These are phyloP conservation scores for Houttuynia cordata DNA, from an alignment of 164 flowering plant genomes.

Conservation along the genomic window DNA sequence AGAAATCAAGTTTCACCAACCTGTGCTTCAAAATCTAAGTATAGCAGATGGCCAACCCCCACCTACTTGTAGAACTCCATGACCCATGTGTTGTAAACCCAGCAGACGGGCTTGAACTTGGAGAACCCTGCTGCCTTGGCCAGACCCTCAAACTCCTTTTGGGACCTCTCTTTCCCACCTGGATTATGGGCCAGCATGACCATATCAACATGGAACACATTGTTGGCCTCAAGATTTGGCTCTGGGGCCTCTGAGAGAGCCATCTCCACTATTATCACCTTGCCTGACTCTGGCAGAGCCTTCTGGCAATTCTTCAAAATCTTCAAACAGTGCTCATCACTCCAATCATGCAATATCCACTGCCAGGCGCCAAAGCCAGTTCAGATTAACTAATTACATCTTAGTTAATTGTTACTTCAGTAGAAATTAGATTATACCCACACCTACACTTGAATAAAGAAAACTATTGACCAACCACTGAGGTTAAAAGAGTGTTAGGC, in stretches of 20 bases:
- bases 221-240: too few species aligned
- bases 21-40: not conserved
- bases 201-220: not conserved
- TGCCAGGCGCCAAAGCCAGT: not conserved
- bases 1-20: too few species aligned
- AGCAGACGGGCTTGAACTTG: conserved; percentile 4
- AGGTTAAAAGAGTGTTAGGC: not conserved
- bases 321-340: conserved; percentile 18
- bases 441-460: too few species aligned
- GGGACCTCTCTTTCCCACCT: conserved; percentile 16
- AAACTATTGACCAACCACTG: not conserved
- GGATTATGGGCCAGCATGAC: conserved; percentile 10
- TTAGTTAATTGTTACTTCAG: too few species aligned
- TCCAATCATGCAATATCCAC: conserved; percentile 22
- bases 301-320: conserved; percentile 17
- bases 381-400: too few species aligned
- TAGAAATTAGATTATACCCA: too few species aligned
- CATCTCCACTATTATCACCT: conserved; percentile 15
- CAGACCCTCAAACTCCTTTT: conserved; percentile 11
- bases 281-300: conserved; percentile 17
- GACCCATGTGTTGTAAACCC: conserved; percentile 13
- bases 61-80: conserved; percentile 11
- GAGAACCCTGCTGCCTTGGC: conserved; percentile 11
- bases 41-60: not conserved
- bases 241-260: conserved; percentile 20